A percentile compares a stretch with the other conserved stretches of the same genome.
Evolutionary conservation across 305 asterid genomes (phyloP).

Genomic region (Fraxinus dipetala): DNA sequence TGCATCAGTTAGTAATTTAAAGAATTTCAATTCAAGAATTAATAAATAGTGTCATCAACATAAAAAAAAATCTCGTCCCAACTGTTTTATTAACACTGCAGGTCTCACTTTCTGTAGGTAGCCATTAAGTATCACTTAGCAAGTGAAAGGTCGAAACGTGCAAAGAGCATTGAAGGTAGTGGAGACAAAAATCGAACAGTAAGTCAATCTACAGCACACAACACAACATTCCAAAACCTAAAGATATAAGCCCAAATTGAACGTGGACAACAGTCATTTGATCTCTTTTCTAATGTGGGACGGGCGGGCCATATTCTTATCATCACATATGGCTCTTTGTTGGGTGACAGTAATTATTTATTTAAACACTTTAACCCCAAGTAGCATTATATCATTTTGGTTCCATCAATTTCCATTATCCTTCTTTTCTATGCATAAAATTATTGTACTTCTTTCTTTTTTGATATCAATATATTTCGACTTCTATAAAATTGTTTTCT

Average conservation of each 20-base stretch:
- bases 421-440: not conserved
- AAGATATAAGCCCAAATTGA: not conserved
- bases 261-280: not conserved
- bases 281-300: not conserved
- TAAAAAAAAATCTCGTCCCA: not conserved
- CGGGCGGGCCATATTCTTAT: not conserved
- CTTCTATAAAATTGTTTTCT: not conserved
- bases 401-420: not conserved
- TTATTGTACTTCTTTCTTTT: not conserved
- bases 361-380: not conserved
- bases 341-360: not conserved
- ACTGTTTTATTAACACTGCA: not conserved
- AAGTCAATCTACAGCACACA: not conserved
- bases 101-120: not conserved
- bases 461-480: not conserved
- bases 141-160: not conserved
- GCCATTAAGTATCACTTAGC: not conserved
- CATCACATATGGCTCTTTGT: not conserved
- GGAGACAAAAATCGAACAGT: not conserved
- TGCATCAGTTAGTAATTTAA: not conserved
- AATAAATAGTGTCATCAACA: not conserved
- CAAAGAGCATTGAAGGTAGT: not conserved
- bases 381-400: not conserved
- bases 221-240: not conserved
- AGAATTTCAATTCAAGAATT: not conserved